Evolutionary conservation across 2,329 filamentous ascomycete species (phyloP).

Genomic region (Epicoccum sorghinum): DNA sequence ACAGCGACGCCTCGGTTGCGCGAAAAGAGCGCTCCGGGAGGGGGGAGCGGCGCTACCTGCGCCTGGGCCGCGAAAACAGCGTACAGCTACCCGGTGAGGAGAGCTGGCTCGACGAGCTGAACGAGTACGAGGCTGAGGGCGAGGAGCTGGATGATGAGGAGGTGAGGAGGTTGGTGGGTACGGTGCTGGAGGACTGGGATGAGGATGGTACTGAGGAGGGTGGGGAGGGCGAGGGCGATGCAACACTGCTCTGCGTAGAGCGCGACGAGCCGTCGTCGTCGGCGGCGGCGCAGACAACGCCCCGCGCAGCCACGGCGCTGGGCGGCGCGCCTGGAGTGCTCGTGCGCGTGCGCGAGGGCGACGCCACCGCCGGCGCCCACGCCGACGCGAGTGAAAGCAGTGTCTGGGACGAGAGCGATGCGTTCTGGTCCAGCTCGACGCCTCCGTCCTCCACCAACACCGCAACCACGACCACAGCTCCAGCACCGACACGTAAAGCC

Average conservation of each 20-base stretch:
- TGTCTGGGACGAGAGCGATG: conserved; percentile 16
- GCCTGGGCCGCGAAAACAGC: conserved; percentile 49
- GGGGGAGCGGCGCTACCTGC: conserved; percentile 46
- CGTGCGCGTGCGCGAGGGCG: not conserved
- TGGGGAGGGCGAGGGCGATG: no score
- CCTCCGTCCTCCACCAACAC: not conserved
- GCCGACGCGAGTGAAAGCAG: not conserved
- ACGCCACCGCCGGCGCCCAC: not conserved
- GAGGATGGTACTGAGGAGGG: no score
- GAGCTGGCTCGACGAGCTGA: conserved; percentile 37
- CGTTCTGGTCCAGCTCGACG: conserved; percentile 8
- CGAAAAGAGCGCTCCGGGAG: conserved; percentile 28
- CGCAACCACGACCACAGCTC: no score
- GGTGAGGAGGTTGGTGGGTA: conserved; percentile 27
- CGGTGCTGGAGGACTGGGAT: conserved; percentile 30
- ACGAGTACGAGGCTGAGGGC: conserved; percentile 18
- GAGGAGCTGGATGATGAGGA: conserved; percentile 29
- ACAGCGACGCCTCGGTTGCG: conserved; percentile 44
- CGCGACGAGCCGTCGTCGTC: no score
- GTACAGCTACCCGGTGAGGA: conserved; percentile 35
- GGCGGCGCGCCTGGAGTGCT: not conserved
- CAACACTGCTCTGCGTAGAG: no score
- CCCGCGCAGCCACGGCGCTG: conserved; percentile 1
- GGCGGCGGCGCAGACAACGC: not conserved
- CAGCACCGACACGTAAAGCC: no score